These are phyloP conservation scores for Ceratocystis lukuohia DNA, from an alignment of 2,329 filamentous ascomycete species.

Conservation along the genomic window DNA sequence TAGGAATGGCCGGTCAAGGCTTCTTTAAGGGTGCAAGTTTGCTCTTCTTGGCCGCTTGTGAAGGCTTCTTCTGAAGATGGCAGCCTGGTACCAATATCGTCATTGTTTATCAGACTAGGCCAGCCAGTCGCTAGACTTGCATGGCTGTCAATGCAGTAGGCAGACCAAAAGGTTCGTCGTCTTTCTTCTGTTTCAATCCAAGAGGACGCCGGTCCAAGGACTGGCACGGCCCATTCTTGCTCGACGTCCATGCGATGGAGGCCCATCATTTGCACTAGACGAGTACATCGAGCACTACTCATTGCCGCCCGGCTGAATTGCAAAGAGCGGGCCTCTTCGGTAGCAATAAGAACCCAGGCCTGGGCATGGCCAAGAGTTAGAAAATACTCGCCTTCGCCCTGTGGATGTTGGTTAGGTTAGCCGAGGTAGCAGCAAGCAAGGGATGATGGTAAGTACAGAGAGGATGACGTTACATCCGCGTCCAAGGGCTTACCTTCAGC, in stretches of 20 bases:
- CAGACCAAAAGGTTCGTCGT: constrained; percentile 72
- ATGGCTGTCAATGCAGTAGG: constrained; percentile 72
- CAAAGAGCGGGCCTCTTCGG: constrained; percentile 74
- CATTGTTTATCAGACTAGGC: constrained; percentile 66
- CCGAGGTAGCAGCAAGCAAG: neutral
- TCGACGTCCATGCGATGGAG: constrained; percentile 61
- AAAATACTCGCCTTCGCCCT: constrained; percentile 65
- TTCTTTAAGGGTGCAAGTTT: constrained; percentile 49
- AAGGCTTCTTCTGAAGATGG: constrained; percentile 70
- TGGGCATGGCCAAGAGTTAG: constrained; percentile 71
- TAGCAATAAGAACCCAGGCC: constrained; percentile 59
- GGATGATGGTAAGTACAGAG: neutral
- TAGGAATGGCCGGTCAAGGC: constrained; percentile 50
- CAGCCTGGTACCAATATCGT: constrained; percentile 66
- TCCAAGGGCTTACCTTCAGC: constrained; percentile 45
- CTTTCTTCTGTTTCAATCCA: constrained; percentile 70
- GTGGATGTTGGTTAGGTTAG: neutral
- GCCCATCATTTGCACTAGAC: constrained; percentile 72
- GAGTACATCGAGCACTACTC: constrained; percentile 57
- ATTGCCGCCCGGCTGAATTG: constrained; percentile 77
- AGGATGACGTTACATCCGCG: neutral
- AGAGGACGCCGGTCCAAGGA: constrained; percentile 56
- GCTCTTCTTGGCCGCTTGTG: constrained; percentile 48
- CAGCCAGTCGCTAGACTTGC: constrained; percentile 81
- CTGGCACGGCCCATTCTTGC: constrained; percentile 56